Base-by-base conservation (phyloP, 495 filamentous ascomycete genomes). In the Annulohypoxylon nitens region DNA sequence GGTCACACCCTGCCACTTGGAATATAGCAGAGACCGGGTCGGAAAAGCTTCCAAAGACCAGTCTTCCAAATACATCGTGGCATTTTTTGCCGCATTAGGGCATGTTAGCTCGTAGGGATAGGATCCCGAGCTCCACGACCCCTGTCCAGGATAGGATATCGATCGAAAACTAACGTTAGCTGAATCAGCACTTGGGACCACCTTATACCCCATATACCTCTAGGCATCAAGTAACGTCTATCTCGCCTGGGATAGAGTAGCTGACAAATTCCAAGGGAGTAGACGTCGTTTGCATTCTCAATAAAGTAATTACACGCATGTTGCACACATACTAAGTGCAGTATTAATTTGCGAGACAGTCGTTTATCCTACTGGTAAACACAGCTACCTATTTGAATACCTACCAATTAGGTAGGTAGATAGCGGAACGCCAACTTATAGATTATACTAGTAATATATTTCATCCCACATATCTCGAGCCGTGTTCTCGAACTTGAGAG, bases 141-240 rank as follows among this genome's bases (percentile, higher is more conserved):
- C 51, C 57, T 64, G 41, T 12, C 66, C 18, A n/a, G 9, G 20
- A 33, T 34, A 14, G 14, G 20, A 33, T 34, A 63, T 67, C 63
- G 25, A 60, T 67, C 51, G 36, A 70, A 64, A 34, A 53, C 58
- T 67, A 67, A 62, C 62, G 53, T 63, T 63, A 70, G 67, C 72
- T 64, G 64, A 68, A 70, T 75, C 67, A 71, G 67, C 72, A 70
- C 67, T 63, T 64, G 54, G 47, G 30, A 18, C 18, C 43, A 39
- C 14, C 16, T 48, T 53, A n/a, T n/a, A 43, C 39, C 39, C 12
- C 39, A 14, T 47, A 69, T 58, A 39, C 33, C 37, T 51, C 33
- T 23, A 61, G 39, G 20, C 18, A 67, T 74, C 30, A 45, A 59
- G 8, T 16, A 50, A 39, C 47, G 34, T 61, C 23, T 48, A 60